These are phyloP conservation scores for Suhomyces bolitotheri DNA, from an alignment of 1,139 yeast genomes.

Conservation along the genomic window DNA sequence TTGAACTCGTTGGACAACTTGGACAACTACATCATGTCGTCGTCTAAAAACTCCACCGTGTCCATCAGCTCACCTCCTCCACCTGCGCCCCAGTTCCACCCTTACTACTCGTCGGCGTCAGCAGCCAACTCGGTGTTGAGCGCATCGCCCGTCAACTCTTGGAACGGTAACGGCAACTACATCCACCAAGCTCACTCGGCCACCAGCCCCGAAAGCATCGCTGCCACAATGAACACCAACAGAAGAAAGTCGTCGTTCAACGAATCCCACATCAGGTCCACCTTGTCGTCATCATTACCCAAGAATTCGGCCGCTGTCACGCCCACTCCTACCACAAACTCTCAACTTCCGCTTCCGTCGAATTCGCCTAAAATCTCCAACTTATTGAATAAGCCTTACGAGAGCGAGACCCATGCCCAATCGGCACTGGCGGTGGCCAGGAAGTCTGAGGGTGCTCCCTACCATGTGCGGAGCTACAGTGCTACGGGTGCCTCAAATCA, in stretches of 20 bases:
- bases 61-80: constrained; percentile 43
- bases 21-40: constrained; percentile 44
- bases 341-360: constrained; percentile 11
- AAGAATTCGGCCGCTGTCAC: constrained; percentile 6
- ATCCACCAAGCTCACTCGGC: constrained; percentile 20
- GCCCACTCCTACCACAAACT: constrained; percentile 9
- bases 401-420: constrained; percentile 12
- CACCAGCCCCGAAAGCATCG: constrained; percentile 23
- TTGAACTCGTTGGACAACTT: constrained; percentile 46
- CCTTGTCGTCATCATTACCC: constrained; percentile 33
- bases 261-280: constrained; percentile 45
- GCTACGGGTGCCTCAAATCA: constrained; percentile 11
- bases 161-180: constrained; percentile 27
- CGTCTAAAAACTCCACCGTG: constrained; percentile 40
- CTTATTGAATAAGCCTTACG: constrained; percentile 18
- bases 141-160: constrained; percentile 28
- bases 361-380: constrained; percentile 18
- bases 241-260: constrained; percentile 48
- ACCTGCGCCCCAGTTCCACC: constrained; percentile 18
- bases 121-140: constrained; percentile 21
- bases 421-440: constrained; percentile 17
- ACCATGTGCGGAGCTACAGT: constrained; percentile 8
- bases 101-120: constrained; percentile 11
- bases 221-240: constrained; percentile 22
- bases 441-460: constrained; percentile 6